Percentiles rank a stretch among this genome's conserved stretches.
Conservation (phyloP, 1,284 basidiomycete species). For the Ceratobasidium sp. region DNA sequence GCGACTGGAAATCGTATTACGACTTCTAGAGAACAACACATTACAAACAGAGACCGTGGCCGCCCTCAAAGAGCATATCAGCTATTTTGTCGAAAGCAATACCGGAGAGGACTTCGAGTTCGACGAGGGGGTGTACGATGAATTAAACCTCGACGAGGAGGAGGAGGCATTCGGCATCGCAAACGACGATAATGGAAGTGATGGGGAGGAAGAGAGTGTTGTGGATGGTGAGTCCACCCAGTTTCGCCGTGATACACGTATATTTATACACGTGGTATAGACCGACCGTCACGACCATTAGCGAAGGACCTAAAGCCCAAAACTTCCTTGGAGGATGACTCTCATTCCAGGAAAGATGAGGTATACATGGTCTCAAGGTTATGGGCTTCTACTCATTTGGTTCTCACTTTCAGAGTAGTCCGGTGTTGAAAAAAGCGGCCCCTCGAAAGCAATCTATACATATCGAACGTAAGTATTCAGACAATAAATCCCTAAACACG, state of each 20-base stretch:
- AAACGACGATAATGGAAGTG: constrained; percentile 77
- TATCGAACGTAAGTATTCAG: constrained; percentile 58
- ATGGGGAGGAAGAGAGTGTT: constrained; percentile 68
- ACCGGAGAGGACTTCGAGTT: constrained; percentile 97
- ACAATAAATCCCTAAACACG: not conserved
- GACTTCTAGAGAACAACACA: constrained; percentile 94
- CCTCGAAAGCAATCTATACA: constrained; percentile 61
- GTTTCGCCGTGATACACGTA: not conserved
- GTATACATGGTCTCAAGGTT: constrained; percentile 31
- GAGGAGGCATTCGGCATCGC: constrained; percentile 88
- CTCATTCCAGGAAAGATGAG: constrained; percentile 48
- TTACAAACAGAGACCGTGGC: constrained; percentile 84
- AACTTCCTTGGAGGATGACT: constrained; percentile 63
- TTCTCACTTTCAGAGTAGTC: constrained; percentile 59
- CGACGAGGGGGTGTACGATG: constrained; percentile 98
- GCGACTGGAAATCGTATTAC: constrained; percentile 91
- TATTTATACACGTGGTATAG: constrained; percentile 50
- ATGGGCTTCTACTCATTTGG: not conserved
- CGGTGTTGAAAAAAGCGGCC: constrained; percentile 77
- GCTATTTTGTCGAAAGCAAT: constrained; percentile 97
- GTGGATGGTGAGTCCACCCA: constrained; percentile 64
- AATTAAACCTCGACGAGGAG: constrained; percentile 95
- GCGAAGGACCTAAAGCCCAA: constrained; percentile 63
- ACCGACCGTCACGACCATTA: constrained; percentile 70
- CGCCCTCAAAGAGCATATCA: constrained; percentile 92